Evolutionary conservation across 179 eudicot species (phyloP).

Genomic region (Amaranthus tricolor): DNA sequence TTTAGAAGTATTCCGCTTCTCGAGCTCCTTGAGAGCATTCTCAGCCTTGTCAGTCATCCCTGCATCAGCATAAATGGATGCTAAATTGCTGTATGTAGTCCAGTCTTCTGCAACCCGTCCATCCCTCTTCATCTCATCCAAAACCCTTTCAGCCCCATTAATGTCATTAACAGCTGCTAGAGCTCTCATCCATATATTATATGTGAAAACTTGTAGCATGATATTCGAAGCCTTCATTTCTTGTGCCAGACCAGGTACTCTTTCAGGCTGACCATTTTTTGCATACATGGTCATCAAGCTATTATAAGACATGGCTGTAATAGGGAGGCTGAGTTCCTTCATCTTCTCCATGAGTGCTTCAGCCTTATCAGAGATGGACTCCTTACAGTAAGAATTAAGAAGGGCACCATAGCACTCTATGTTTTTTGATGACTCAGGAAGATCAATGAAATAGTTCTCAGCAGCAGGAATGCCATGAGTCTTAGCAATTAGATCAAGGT

Average conservation of each 20-base stretch:
- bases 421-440: slow-evolving; percentile 71
- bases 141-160: slow-evolving; percentile 76
- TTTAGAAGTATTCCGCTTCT: slow-evolving; percentile 52
- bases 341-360: slow-evolving; percentile 82
- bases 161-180: slow-evolving; percentile 72
- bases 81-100: slow-evolving; percentile 94
- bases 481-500: slow-evolving; percentile 90
- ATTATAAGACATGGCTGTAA: slow-evolving; percentile 82
- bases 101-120: slow-evolving; percentile 77
- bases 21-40: slow-evolving; percentile 84
- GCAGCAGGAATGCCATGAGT: slow-evolving; percentile 70
- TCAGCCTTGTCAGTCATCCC: slow-evolving; percentile 72
- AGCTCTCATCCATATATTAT: slow-evolving; percentile 93
- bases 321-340: slow-evolving; percentile 79
- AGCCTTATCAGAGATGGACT: slow-evolving; percentile 71
- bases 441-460: slow-evolving; percentile 68
- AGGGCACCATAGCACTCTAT: slow-evolving; percentile 82
- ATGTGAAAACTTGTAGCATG: slow-evolving; percentile 70
- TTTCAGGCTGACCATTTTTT: slow-evolving; percentile 63
- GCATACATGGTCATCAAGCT: slow-evolving; percentile 83
- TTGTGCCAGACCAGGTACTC: slow-evolving; percentile 62
- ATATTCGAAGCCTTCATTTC: slow-evolving; percentile 85
- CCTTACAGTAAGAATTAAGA: slow-evolving; percentile 88
- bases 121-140: slow-evolving; percentile 92
- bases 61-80: slow-evolving; percentile 73